Percentiles rank a stretch among this genome's conserved stretches.
phyloP scores from a whole-genome alignment of 768 basidiomycete species.

The Agrocybe praecox region DNA sequence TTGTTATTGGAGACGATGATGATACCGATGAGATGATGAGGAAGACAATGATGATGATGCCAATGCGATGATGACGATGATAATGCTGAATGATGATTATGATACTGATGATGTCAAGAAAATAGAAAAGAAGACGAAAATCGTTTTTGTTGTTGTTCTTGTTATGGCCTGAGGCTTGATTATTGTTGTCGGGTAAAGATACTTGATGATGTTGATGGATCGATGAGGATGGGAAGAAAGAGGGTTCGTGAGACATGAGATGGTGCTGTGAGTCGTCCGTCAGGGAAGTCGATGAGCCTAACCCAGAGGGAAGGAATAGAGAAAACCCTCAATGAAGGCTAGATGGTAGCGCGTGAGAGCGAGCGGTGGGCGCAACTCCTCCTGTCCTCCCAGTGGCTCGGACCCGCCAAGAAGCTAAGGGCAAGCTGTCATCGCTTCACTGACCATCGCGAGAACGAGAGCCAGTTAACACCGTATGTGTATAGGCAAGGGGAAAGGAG shows the following conservation, averaged over 20 bases:
- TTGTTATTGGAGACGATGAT: neutral
- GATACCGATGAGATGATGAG: neutral
- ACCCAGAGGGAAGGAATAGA: neutral
- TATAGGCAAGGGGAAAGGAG: neutral
- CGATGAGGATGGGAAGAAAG: neutral
- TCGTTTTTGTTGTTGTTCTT: neutral
- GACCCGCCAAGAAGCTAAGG: conserved; percentile 9
- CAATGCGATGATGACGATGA: conserved; percentile 1
- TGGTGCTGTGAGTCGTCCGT: neutral
- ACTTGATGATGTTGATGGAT: neutral
- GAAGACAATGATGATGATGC: conserved; percentile 5
- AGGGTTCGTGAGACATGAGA: neutral
- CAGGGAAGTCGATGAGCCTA: neutral
- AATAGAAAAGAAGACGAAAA: neutral
- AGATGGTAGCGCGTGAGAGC: neutral
- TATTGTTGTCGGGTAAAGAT: neutral
- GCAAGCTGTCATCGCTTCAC: neutral
- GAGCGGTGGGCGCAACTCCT: neutral
- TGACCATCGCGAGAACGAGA: conserved; percentile 14
- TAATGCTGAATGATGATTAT: neutral
- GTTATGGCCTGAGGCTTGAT: neutral
- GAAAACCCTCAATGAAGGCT: neutral
- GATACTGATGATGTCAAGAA: neutral
- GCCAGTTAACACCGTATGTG: conserved; percentile 1
- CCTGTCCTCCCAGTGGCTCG: neutral